These are phyloP conservation scores for Citrus trifoliata DNA, from an alignment of 345 rosid species.

Conservation along the genomic window DNA sequence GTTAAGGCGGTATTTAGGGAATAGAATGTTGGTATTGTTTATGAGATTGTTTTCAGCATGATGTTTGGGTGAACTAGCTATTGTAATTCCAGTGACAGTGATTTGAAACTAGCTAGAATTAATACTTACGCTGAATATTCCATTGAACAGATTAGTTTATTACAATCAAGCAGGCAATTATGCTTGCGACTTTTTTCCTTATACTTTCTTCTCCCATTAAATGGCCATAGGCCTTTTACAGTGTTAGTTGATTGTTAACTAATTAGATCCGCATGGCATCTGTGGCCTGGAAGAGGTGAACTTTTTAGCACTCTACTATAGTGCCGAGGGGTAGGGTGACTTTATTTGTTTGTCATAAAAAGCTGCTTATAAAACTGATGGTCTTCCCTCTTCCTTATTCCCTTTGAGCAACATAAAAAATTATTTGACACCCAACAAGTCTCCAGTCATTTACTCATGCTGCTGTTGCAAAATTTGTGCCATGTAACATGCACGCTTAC, in stretches of 20 bases:
- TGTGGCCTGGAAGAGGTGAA: background rate
- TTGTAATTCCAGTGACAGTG: background rate
- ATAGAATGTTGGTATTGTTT: background rate
- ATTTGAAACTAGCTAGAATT: background rate
- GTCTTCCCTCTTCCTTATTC: background rate
- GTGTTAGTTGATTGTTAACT: background rate
- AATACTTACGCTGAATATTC: background rate
- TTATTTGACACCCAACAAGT: background rate
- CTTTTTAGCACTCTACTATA: background rate
- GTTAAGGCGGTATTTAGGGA: background rate
- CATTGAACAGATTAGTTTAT: background rate
- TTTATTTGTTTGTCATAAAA: background rate
- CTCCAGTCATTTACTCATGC: background rate
- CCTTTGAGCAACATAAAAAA: background rate
- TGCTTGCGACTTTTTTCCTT: background rate
- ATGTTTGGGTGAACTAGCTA: background rate
- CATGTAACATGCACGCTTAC: background rate
- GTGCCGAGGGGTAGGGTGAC: background rate
- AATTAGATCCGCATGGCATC: background rate
- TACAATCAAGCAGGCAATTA: background rate
- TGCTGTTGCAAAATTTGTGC: background rate
- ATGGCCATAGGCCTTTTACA: background rate
- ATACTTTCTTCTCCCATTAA: too few species aligned
- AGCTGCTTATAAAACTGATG: background rate
- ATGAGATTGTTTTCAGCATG: background rate